These are phyloP conservation scores for Russula lepida DNA, from an alignment of 768 basidiomycete genomes.

Conservation along the genomic window DNA sequence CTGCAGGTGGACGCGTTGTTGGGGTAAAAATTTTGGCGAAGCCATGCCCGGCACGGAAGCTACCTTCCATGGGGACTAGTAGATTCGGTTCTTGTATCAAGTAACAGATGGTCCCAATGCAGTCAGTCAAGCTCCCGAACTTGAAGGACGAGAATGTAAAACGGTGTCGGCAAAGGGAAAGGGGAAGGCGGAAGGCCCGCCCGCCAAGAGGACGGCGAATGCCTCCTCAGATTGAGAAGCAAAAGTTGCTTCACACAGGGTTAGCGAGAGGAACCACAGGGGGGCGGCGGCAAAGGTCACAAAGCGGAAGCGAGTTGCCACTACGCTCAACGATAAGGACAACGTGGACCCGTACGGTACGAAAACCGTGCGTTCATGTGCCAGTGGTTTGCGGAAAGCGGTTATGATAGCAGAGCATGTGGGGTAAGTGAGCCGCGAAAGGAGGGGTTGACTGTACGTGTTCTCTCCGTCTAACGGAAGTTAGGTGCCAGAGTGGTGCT, in stretches of 20 bases:
- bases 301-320: not conserved
- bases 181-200: too few relatives aligned
- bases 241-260: not conserved
- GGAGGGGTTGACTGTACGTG: not conserved
- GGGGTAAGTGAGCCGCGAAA: not conserved
- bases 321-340: not conserved
- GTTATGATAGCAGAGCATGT: not conserved
- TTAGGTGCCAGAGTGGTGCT: not conserved
- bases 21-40: conserved; percentile 7
- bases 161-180: not conserved
- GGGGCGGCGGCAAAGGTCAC: not conserved
- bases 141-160: not conserved
- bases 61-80: not conserved
- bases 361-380: not conserved
- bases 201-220: not conserved
- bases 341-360: not conserved
- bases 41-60: conserved; percentile 1
- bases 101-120: not conserved
- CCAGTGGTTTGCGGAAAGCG: not conserved
- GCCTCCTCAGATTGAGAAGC: not conserved
- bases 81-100: not conserved
- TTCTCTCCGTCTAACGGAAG: conserved; percentile 1
- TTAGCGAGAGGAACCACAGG: not conserved
- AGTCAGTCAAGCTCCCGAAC: not conserved
- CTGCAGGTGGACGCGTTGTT: conserved; percentile 9